Base-by-base conservation (phyloP, 345 rosid species). In the Anacardium occidentale region DNA sequence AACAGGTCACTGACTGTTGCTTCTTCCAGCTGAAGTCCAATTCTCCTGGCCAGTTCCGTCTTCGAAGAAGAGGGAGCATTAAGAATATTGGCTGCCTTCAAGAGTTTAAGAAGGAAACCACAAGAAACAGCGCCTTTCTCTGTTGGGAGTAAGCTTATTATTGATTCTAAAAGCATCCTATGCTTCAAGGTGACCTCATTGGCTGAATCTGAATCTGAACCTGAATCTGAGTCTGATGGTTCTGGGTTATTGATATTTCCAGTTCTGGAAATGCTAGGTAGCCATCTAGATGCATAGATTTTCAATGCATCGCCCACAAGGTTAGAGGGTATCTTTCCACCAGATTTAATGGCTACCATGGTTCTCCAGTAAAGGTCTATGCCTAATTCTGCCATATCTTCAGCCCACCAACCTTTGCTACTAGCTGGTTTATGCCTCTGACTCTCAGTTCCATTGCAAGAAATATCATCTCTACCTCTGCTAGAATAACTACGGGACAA, bases 311-410 rank as follows among this genome's bases (percentile, higher is more conserved):
- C 96, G 2, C 99, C 98, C 0, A 91, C 67, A 20, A 95, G 88
- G 73, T 64, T 85, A 1, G 89, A 71, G 3, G 96, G 87, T 56
- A 89, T 81, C 74, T 79, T 91, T 15, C 92, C 94, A 26, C 94
- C 90, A 8, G 99, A 87, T 77, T 95, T 95, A 42, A 95, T 79
- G 15, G 92, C 96, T 57, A 91, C 81, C 97, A 92, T 88, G 45
- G 88, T 84, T 78, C 97, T 89, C 99, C 97, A 95, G 45, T 92
- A 95, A 25, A 92, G 84, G 81, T 92, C 97, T 44, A 95, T 87
- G 37, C 97, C 82, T 70, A 95, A 72, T 79, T 95, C 99, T 1
- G 98, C 98, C 37, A 95, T 82, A 76, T 95, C 99, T 76, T 95
- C 96, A 61, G 92, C 99, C 99, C 99, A 95, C 99, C 98, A 95